Evolutionary conservation across 768 basidiomycete genomes (phyloP).

Genomic region (Kondoa subrosea): DNA sequence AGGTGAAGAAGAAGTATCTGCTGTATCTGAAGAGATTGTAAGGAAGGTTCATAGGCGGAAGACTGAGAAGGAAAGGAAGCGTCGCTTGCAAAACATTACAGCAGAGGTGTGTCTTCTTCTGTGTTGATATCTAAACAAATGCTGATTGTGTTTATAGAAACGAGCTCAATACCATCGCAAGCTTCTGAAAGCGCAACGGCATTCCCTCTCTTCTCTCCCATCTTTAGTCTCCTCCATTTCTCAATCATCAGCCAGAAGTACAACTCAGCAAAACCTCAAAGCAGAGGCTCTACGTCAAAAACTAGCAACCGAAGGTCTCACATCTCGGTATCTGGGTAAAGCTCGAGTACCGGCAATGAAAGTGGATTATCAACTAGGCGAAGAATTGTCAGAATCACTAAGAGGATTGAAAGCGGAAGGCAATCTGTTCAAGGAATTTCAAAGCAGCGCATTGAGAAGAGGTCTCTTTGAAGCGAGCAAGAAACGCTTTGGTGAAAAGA

Average conservation of each 20-base stretch:
- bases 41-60: constrained; percentile 17
- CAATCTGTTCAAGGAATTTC: constrained; percentile 25
- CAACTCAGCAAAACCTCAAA: neutral
- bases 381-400: constrained; percentile 25
- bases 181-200: neutral
- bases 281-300: neutral
- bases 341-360: constrained; percentile 19
- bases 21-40: constrained; percentile 13
- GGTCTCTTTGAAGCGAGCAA: constrained; percentile 9
- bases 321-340: constrained; percentile 21
- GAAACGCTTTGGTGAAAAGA: constrained; percentile 14
- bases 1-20: constrained; percentile 5
- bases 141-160: constrained; percentile 1
- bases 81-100: neutral
- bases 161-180: neutral
- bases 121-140: neutral
- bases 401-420: constrained; percentile 25
- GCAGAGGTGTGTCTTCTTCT: neutral
- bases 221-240: neutral
- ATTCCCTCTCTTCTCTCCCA: neutral
- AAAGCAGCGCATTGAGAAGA: constrained; percentile 21
- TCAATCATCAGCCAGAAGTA: neutral
- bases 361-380: constrained; percentile 23
- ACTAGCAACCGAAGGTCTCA: constrained; percentile 19
- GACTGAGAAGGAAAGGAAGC: constrained; percentile 20